Base-by-base conservation (phyloP, 345 rosid genomes). In the Bruguiera parviflora region DNA sequence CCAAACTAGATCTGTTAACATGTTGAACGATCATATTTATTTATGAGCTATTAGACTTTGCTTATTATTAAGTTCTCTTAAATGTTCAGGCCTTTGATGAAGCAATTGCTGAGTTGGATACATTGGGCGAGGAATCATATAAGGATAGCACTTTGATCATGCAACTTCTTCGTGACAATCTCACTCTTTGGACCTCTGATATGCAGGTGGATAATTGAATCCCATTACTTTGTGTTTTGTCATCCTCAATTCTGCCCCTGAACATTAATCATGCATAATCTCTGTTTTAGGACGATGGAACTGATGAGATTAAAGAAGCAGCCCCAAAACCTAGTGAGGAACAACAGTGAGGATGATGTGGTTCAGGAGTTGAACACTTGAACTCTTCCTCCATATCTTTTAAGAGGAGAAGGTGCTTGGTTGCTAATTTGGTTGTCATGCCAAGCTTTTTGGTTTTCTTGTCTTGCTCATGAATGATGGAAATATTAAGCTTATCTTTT, bases 101-200 rank as follows among this genome's bases (percentile, higher is more conserved):
- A 71, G 93, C 96, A 5, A 91, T 88, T 75, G 97, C 96, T 29
- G 96, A 94, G 81, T 78, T 94, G 84, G 96, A 88, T 78, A 91
- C 96, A 15, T 81, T 94, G 7, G 98, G 96, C 19, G 97, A 94
- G 81, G 97, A 94, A 60, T 94, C 98, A 43, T 94, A 94, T 83
- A 94, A 91, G 83, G 96, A 91, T 33, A 94, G 93, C 85, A 91
- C 95, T 61, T 80, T 94, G 89, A 94, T 91, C 79, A 94, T 89
- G 98, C 95, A 94, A 84, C 96, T 94, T 77, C 92, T 94, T 58
- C 96, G 95, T 20, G 97, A 94, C 75, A 94, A 94, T 57, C 97
- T 91, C 83, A 94, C 98, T 53, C 81, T 94, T 59, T 91, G 96
- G 98, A 93, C 98, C 52, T 93, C 97, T 35, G 96, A 93, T 61